These are phyloP conservation scores for Vishniacozyma victoriae DNA, from an alignment of 768 basidiomycete genomes.

Conservation along the genomic window DNA sequence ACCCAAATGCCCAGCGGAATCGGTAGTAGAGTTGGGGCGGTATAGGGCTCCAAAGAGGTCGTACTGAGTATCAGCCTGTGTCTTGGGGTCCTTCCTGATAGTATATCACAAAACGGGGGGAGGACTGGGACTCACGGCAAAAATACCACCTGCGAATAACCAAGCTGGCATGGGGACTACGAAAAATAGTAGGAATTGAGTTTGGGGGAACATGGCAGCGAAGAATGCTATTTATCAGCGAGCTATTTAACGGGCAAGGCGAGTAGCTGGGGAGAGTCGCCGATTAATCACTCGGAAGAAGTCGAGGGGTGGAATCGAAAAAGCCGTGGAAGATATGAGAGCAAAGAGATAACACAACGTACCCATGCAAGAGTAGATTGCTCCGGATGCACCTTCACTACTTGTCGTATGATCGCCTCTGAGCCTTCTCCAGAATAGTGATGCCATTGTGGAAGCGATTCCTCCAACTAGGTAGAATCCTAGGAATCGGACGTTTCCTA, in stretches of 20 bases:
- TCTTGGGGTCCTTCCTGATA: neutral
- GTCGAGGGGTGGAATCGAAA: neutral
- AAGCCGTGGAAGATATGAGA: no score
- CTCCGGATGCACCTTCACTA: conserved; percentile 44
- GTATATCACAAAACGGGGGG: neutral
- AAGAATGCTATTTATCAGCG: conserved; percentile 33
- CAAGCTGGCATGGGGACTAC: conserved; percentile 44
- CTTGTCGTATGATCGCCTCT: conserved; percentile 26
- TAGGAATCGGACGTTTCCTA: conserved; percentile 40
- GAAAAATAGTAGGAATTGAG: conserved; percentile 44
- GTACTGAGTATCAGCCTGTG: conserved; percentile 19
- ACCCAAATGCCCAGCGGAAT: conserved; percentile 44
- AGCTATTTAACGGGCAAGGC: neutral
- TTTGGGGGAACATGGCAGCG: conserved; percentile 38
- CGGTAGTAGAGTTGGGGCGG: conserved; percentile 27
- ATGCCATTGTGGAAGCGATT: no score
- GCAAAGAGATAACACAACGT: no score
- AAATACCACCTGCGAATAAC: conserved; percentile 39
- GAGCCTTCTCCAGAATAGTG: no score
- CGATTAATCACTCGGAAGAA: no score
- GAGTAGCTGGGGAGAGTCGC: neutral
- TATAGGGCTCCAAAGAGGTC: conserved; percentile 32
- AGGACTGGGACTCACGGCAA: conserved; percentile 29
- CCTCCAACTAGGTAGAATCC: conserved; percentile 45
- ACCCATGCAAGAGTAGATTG: conserved; percentile 43